Percentiles rank a stretch among this genome's conserved stretches.
phyloP scores from a whole-genome alignment of 331 rosid species.

The Telfairia occidentalis region DNA sequence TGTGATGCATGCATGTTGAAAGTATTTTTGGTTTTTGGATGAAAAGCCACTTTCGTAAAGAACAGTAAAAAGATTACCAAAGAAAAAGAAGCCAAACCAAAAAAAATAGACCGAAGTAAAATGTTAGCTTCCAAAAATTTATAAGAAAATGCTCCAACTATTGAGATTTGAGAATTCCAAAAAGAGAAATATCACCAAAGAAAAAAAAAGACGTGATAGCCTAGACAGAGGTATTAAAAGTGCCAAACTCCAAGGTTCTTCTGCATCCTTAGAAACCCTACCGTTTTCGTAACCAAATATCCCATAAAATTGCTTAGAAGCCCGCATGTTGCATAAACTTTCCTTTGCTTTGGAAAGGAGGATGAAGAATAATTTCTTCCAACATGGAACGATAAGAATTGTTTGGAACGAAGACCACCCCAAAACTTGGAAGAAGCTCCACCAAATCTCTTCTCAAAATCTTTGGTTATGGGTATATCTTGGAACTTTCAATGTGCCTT shows the following conservation, averaged over 20 bases:
- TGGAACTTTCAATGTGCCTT: not conserved
- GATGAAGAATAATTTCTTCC: not conserved
- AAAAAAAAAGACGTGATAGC: not conserved
- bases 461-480: not conserved
- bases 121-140: not conserved
- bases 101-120: not conserved
- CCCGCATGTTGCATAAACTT: not conserved
- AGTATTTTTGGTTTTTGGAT: not conserved
- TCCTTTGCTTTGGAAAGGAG: not conserved
- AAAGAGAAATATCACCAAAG: not conserved
- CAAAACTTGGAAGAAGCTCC: not conserved
- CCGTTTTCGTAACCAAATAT: not conserved
- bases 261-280: not conserved
- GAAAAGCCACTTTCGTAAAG: not conserved
- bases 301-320: not conserved
- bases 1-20: not conserved
- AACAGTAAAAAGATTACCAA: not conserved
- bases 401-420: not conserved
- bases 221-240: not conserved
- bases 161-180: too few relatives aligned
- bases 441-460: not conserved
- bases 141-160: not conserved
- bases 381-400: not conserved
- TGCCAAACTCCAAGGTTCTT: not conserved
- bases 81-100: not conserved